A percentile compares a stretch with the other conserved stretches of the same genome.
Evolutionary conservation across 116 monocot species (phyloP).

Genomic region (Dioscorea cayenensis): DNA sequence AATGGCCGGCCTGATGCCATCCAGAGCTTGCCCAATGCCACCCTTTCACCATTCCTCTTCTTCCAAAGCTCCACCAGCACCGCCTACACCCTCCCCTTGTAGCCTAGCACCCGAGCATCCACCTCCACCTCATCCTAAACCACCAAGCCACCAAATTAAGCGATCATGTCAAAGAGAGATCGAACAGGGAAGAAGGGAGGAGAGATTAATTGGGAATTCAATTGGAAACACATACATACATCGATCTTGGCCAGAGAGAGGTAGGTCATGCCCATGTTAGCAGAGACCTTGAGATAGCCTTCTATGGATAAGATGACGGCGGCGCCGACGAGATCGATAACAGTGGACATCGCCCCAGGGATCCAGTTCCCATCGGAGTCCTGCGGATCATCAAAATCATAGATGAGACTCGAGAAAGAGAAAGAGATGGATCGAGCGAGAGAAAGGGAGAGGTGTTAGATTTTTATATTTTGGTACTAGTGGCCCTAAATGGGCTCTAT

Average conservation of each 20-base stretch:
- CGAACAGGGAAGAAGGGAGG: neutral
- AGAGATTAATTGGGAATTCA: neutral
- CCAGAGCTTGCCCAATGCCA: neutral
- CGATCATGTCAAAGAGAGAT: neutral
- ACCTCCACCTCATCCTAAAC: neutral
- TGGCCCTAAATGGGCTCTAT: too few species aligned
- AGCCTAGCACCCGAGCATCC: neutral
- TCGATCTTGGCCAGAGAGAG: slow-evolving; percentile 45
- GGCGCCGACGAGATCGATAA: slow-evolving; percentile 57
- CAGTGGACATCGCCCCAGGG: slow-evolving; percentile 48
- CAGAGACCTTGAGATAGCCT: slow-evolving; percentile 47
- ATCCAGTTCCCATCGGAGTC: slow-evolving; percentile 64
- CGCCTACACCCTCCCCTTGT: neutral
- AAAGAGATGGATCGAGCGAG: neutral
- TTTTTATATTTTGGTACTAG: too few species aligned
- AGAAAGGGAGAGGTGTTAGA: too few species aligned
- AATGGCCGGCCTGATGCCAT: neutral
- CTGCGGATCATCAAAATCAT: slow-evolving; percentile 10
- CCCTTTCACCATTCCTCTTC: neutral
- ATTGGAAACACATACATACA: slow-evolving; percentile 18
- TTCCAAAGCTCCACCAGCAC: neutral
- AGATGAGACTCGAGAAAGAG: neutral
- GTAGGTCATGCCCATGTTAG: slow-evolving; percentile 53
- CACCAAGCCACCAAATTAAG: neutral
- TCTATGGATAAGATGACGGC: slow-evolving; percentile 41